phyloP scores from a whole-genome alignment of 2,329 filamentous ascomycete genomes.

The Neoascochyta sp. region DNA sequence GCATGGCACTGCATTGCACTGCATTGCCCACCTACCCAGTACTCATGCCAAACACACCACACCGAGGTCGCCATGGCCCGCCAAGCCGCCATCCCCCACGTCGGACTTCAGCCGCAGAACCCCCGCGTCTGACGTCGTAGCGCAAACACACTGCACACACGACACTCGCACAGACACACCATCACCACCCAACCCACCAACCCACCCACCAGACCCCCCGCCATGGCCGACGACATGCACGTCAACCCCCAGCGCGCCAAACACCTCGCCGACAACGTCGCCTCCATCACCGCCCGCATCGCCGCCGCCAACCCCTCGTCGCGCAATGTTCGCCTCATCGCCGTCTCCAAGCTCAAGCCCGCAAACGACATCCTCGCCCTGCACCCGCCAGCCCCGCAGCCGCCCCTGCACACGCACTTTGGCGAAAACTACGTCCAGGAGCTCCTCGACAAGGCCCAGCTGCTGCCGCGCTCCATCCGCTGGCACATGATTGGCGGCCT shows the following conservation, averaged over 20 bases:
- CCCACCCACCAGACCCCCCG: no score
- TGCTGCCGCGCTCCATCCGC: slow-evolving; percentile 71
- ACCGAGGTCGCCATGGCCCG: no score
- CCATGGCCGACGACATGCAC: slow-evolving; percentile 39
- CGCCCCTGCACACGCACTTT: slow-evolving; percentile 65
- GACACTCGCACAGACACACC: slow-evolving; percentile 12
- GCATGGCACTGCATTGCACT: no score
- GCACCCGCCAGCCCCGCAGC: slow-evolving; percentile 57
- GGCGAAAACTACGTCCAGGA: slow-evolving; percentile 91
- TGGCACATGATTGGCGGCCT: slow-evolving; percentile 98
- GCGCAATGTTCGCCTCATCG: slow-evolving; percentile 68
- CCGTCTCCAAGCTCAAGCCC: slow-evolving; percentile 95
- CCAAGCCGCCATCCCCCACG: no score
- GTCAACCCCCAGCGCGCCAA: slow-evolving; percentile 45
- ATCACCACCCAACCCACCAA: no score
- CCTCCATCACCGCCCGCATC: slow-evolving; percentile 42
- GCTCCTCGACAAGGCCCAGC: slow-evolving; percentile 74
- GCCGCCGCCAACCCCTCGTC: slow-evolving; percentile 35
- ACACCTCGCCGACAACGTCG: slow-evolving; percentile 45
- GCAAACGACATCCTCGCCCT: slow-evolving; percentile 85
- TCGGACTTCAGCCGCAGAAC: no score
- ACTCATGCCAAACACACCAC: no score
- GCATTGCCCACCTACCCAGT: no score
- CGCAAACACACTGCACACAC: no score
- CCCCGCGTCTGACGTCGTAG: no score